Evolutionary conservation across 345 rosid species (phyloP), one percentile per base, ranked within the genome.

Genomic region (Raphanus sativus): DNA sequence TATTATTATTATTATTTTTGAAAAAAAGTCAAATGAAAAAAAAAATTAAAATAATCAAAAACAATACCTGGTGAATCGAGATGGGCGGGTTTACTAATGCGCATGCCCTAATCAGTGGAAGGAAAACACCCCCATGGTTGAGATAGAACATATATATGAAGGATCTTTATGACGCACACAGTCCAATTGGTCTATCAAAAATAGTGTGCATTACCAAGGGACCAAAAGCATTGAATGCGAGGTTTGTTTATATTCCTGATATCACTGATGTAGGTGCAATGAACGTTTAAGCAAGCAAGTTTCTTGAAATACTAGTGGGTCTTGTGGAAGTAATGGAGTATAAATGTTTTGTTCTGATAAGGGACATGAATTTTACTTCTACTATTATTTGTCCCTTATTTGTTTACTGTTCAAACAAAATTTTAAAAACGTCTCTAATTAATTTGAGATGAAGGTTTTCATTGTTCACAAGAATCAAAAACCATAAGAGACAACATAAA

Each of bases 401-500:
- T 17, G 66, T 40, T 10, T 40, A 28, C 21, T 55, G 66, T 54
- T 40, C 21, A 77, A 60, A 71, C 38, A 55, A 59, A 63, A 54
- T 70, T 36, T 56, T 56, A 38, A 40, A 36, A 36, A 36, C 11
- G 42, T 40, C 48, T 40, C 48, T 40, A 58, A 65, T 71, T 11
- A 32, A 54, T 71, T 71, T 59, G 28, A 28, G 34, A 29, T 70
- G n/a, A 64, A 38, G 55, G 26, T 70, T 77, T 77, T 70, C 45
- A 72, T 34, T 62, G 29, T 80, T 69, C 16, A 69, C 45, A 69
- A 55, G 45, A 80, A 64, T 69, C 58, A 69, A 80, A 80, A 69
- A 32, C 24, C 3, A 7, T 26, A 62, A 24, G 75, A 38, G 32
- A 76, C 8, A 25, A 70, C 78, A 62, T 6, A 45, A 75, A 16